phyloP scores from a whole-genome alignment of 148 eudicot genomes.

The Diospyros kaki region DNA sequence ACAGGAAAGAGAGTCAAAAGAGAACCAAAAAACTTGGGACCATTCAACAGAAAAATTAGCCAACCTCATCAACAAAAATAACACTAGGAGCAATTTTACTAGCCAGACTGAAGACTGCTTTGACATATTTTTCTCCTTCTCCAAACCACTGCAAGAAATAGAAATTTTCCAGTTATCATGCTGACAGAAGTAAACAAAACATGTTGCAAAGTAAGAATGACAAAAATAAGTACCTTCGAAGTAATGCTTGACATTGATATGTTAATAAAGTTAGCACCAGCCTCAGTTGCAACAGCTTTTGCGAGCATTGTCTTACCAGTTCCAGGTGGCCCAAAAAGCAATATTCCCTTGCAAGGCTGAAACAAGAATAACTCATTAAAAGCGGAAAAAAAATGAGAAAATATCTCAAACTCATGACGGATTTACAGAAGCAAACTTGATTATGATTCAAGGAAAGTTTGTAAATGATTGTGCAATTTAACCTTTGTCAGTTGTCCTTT shows the following conservation, averaged over 20 bases:
- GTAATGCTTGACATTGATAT: slow-evolving; percentile 95
- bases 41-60: slow-evolving; percentile 12
- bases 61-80: slow-evolving; percentile 93
- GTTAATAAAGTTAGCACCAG: slow-evolving; percentile 97
- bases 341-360: slow-evolving; percentile 97
- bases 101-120: slow-evolving; percentile 90
- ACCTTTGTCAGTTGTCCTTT: slow-evolving; percentile 96
- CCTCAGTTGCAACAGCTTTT: slow-evolving; percentile 96
- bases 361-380: slow-evolving; percentile 14
- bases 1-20: not conserved
- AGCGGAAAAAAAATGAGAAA: slow-evolving; percentile 8
- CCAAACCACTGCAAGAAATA: slow-evolving; percentile 82
- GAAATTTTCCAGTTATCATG: slow-evolving; percentile 11
- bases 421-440: not conserved
- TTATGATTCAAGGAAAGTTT: not conserved
- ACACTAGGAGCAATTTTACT: slow-evolving; percentile 97
- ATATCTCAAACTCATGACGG: slow-evolving; percentile 1
- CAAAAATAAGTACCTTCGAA: slow-evolving; percentile 56
- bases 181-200: not conserved
- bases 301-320: slow-evolving; percentile 99
- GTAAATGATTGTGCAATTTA: not conserved
- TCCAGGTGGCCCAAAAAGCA: slow-evolving; percentile 96
- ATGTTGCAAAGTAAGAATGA: not conserved
- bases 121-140: slow-evolving; percentile 95
- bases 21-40: not conserved